A percentile compares a stretch with the other conserved stretches of the same genome.
phyloP scores from a whole-genome alignment of 2,329 filamentous ascomycete genomes.

The Stagonosporopsis cucurbitacearum region DNA sequence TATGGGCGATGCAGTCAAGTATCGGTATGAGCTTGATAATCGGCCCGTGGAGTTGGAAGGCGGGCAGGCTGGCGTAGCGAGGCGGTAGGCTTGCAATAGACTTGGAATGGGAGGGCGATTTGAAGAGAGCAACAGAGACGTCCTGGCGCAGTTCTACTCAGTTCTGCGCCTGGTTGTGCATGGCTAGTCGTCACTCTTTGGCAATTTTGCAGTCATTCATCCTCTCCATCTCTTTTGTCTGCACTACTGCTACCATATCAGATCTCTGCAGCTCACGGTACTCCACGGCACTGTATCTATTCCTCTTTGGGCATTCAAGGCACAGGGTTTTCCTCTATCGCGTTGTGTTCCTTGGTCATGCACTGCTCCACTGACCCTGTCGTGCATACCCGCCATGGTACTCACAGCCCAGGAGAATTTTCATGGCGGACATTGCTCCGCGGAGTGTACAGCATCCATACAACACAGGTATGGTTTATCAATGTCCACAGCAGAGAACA shows the following conservation, averaged over 20 bases:
- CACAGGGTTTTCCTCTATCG: not conserved
- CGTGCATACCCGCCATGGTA: not conserved
- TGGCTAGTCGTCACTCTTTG: not conserved
- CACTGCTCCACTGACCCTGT: not conserved
- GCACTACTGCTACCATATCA: not conserved
- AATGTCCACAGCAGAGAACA: too few relatives aligned
- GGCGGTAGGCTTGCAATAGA: not conserved
- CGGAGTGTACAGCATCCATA: too few relatives aligned
- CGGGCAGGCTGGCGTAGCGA: not conserved
- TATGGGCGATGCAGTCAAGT: not conserved
- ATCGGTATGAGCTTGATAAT: not conserved
- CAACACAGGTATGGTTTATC: too few relatives aligned
- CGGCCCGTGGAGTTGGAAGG: constrained; percentile 7
- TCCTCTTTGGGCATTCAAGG: not conserved
- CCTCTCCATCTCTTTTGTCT: not conserved
- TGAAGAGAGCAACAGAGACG: too few relatives aligned
- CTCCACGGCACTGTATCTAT: not conserved
- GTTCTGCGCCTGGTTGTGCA: not conserved
- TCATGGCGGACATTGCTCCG: not conserved
- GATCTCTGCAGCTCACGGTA: not conserved
- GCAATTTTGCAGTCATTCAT: not conserved
- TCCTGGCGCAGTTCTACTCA: too few relatives aligned
- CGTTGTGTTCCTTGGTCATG: not conserved
- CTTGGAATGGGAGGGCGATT: not conserved
- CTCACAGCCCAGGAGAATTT: not conserved